Conservation (phyloP, 1,139 yeast genomes). For the Yamadazyma atmosphaerica region DNA sequence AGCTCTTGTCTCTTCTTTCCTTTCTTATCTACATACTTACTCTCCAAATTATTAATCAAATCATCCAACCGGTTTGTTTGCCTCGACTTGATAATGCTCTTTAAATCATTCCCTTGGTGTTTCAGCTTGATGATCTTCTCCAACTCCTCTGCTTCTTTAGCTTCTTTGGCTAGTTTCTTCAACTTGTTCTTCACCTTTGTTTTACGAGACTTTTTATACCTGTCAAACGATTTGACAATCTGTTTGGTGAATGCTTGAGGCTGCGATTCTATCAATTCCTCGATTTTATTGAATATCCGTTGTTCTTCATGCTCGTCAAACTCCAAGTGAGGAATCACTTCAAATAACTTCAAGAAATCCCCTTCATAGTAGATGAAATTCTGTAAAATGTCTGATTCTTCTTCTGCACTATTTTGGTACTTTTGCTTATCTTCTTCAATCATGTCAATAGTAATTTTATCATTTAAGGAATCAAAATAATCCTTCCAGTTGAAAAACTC, state of each 20-base stretch:
- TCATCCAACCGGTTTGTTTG: conserved; percentile 45
- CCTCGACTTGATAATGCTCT: conserved; percentile 50
- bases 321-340: conserved; percentile 74
- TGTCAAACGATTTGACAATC: conserved; percentile 50
- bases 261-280: conserved; percentile 50
- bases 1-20: conserved; percentile 39
- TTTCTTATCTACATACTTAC: conserved; percentile 49
- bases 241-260: conserved; percentile 54
- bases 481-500: conserved; percentile 64
- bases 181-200: conserved; percentile 46
- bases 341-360: conserved; percentile 68
- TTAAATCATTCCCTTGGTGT: conserved; percentile 44
- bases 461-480: conserved; percentile 57
- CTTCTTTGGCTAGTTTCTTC: conserved; percentile 56
- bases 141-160: conserved; percentile 65
- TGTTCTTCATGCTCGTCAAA: conserved; percentile 59
- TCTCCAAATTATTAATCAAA: conserved; percentile 52
- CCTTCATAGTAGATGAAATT: conserved; percentile 65
- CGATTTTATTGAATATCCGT: conserved; percentile 57
- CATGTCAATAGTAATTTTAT: conserved; percentile 70
- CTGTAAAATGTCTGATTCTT: conserved; percentile 59
- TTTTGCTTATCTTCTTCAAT: conserved; percentile 66
- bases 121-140: conserved; percentile 50
- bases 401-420: conserved; percentile 71
- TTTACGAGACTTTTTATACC: conserved; percentile 49